Evolutionary conservation across 2,329 filamentous ascomycete genomes (phyloP), one percentile per base, ranked within the genome.

Genomic region (Exophiala bonariae): DNA sequence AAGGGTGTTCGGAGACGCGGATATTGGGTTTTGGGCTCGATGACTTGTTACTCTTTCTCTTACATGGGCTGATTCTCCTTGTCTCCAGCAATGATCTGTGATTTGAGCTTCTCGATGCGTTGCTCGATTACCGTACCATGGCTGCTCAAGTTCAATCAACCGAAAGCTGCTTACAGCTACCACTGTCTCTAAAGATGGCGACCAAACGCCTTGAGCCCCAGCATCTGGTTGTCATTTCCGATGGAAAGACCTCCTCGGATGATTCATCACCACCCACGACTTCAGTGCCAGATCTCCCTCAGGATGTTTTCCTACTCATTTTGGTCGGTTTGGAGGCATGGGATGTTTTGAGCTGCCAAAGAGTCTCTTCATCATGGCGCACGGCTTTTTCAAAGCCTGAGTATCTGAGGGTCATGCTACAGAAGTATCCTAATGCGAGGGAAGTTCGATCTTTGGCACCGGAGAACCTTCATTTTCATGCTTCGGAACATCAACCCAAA

Each of bases 221-320:
- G 23, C 23, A 6, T 26, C 23, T 26, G 6, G 23, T 26, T 18
- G 17, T n/a, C n/a, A n/a, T n/a, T 20, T 30, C n/a, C 30, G 8
- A 18, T 20, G 41, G 17, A 20, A 11, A 33, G 9, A 20, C 26
- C 11, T n/a, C n/a, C 8, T 10, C 14, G 19, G 31, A 11, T 5
- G 28, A 17, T n/a, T n/a, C n/a, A n/a, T n/a, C n/a, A 23, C 5
- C 31, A 22, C 18, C 32, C 3, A 8, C 37, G n/a, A 49, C 43
- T 26, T 47, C 43, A 7, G 19, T 56, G n/a, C 45, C 56, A 18
- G 49, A 55, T 41, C 67, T 85, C 31, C 80, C 81, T n/a, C 72
- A 74, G 56, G 79, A 82, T 42, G 61, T 85, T 37, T 82, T 85
- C 56, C 68, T 81, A 49, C 68, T 81, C 39, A 65, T 85, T 44